These are phyloP conservation scores for Colletotrichum phormii DNA, from an alignment of 2,329 filamentous ascomycete species.

Conservation along the genomic window DNA sequence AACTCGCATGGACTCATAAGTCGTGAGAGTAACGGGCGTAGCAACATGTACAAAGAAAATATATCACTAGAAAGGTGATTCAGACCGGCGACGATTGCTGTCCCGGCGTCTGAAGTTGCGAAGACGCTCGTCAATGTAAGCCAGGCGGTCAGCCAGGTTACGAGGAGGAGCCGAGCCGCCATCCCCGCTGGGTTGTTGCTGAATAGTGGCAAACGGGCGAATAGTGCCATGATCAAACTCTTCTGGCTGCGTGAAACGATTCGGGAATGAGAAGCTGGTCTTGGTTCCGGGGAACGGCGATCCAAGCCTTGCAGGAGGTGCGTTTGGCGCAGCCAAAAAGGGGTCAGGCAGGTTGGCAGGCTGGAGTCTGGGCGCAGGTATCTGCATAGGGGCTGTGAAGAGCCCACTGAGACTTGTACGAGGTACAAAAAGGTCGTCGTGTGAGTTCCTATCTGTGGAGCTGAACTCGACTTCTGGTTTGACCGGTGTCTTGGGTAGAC, in stretches of 20 bases:
- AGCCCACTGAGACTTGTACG: constrained; percentile 56
- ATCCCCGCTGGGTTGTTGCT: constrained; percentile 54
- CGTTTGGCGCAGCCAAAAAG: constrained; percentile 43
- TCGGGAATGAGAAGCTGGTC: constrained; percentile 70
- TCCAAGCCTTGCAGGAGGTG: constrained; percentile 62
- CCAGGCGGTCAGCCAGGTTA: constrained; percentile 62
- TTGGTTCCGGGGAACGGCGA: constrained; percentile 67
- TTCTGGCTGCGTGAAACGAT: constrained; percentile 61
- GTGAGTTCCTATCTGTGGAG: constrained; percentile 46
- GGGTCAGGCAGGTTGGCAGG: constrained; percentile 5
- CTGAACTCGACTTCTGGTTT: constrained; percentile 46
- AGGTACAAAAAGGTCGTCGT: constrained; percentile 54
- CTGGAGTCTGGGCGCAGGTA: constrained; percentile 12
- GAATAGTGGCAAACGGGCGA: constrained; percentile 68
- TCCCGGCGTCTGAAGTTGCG: constrained; percentile 63
- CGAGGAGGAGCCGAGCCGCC: constrained; percentile 51
- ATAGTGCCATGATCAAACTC: constrained; percentile 58
- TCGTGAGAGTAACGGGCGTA: constrained; percentile 34
- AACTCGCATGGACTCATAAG: constrained; percentile 34
- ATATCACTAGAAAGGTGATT: constrained; percentile 58
- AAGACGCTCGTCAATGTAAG: constrained; percentile 69
- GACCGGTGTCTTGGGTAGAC: constrained; percentile 38
- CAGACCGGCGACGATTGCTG: constrained; percentile 55
- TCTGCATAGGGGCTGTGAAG: constrained; percentile 42
- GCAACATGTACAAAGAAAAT: constrained; percentile 41